Base-by-base conservation (phyloP, 2,329 filamentous ascomycete species). In the Macrophomina phaseolina region DNA sequence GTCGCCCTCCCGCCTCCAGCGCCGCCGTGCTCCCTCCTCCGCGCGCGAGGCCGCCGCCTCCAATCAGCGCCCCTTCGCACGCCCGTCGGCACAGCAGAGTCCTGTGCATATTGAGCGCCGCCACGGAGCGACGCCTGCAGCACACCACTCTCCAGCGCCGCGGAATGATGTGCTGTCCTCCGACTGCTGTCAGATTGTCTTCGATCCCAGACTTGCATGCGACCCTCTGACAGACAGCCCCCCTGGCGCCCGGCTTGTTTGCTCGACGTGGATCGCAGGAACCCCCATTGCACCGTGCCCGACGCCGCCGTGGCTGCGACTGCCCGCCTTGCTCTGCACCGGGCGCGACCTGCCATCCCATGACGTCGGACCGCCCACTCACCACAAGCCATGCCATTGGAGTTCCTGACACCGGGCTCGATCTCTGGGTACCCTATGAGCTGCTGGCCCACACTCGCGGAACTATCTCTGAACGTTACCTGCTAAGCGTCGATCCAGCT, bases 381-480 rank as follows among this genome's bases (percentile, higher is more conserved):
- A 51, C n/a, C 38, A 38, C 42, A 28, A 11, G 64, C 64, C 52
- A 58, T 49, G 34, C 64, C 45, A 65, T 65, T 60, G 64, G 64
- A 36, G 64, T 66, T 69, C 46, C 71, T 73, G 70, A 73, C 71
- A 68, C 71, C 72, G 65, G 64, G 36, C 49, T 61, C 66, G 68
- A 55, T 73, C 71, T 74, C 73, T 72, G 61, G 76, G 76, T 79
- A 78, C 67, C 76, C 77, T 78, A 78, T 79, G 69, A 77, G 71
- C 70, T 69, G 67, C 69, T 40, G 70, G 73, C 69, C 77, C 77
- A 72, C 68, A 62, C 69, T 71, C 69, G 68, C 70, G 77, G 77
- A 69, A 72, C 53, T 66, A 55, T 52, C 48, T 51, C 64, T 66
- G 42, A 18, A 45, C 55, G 64, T 61, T 55, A 55, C 32, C 30